These are phyloP conservation scores for Massariosphaeria phaeospora DNA, from an alignment of 495 filamentous ascomycete genomes.

Conservation along the genomic window DNA sequence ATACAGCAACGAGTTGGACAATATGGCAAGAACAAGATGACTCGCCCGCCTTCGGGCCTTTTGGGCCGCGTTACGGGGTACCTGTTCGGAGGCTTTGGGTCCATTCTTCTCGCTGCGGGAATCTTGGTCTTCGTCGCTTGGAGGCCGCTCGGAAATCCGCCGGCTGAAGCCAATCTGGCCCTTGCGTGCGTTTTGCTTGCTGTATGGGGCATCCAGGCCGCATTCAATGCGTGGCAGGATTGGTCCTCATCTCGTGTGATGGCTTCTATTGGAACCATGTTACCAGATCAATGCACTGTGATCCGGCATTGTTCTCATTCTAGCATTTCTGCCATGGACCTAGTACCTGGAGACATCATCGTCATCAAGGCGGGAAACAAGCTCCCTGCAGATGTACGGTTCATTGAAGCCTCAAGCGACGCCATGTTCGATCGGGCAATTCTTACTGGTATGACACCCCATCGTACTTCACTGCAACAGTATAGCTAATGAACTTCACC, in stretches of 20 bases:
- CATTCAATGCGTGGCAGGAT: slow-evolving; percentile 45
- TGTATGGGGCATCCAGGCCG: slow-evolving; percentile 65
- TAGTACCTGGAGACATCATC: slow-evolving; percentile 65
- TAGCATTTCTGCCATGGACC: slow-evolving; percentile 49
- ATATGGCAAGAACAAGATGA: slow-evolving; percentile 58
- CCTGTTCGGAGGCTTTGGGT: slow-evolving; percentile 67
- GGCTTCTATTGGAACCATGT: slow-evolving; percentile 46
- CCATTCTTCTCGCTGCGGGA: slow-evolving; percentile 56
- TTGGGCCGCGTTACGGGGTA: slow-evolving; percentile 58
- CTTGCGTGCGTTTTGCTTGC: slow-evolving; percentile 59
- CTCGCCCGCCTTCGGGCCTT: slow-evolving; percentile 54
- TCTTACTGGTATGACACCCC: slow-evolving; percentile 51
- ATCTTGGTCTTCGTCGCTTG: slow-evolving; percentile 64
- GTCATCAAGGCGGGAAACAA: slow-evolving; percentile 61
- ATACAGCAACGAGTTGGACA: slow-evolving; percentile 47
- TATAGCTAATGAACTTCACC: too few species aligned
- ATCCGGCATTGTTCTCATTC: slow-evolving; percentile 53
- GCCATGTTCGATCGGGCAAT: slow-evolving; percentile 68
- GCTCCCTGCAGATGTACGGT: slow-evolving; percentile 64
- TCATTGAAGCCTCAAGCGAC: slow-evolving; percentile 58
- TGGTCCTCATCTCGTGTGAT: slow-evolving; percentile 39
- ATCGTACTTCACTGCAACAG: too few species aligned
- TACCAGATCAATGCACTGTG: slow-evolving; percentile 61
- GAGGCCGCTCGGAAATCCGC: slow-evolving; percentile 65
- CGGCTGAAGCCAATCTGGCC: slow-evolving; percentile 58